Conservation (phyloP, 441 rosid species). For the Hura crepitans region DNA sequence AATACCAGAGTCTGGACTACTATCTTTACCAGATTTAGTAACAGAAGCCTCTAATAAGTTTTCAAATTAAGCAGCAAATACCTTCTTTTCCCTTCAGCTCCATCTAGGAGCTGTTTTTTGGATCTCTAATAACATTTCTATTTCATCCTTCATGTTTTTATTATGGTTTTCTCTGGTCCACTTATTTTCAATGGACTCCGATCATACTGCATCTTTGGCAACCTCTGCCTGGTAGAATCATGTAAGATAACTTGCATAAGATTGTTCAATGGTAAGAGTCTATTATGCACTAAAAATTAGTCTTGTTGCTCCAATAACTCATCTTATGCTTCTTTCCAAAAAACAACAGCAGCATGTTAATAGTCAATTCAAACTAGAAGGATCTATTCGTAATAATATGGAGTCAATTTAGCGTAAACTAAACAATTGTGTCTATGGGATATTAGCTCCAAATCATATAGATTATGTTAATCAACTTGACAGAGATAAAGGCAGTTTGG, state of each 20-base stretch:
- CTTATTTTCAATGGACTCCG: background rate
- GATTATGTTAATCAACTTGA: background rate
- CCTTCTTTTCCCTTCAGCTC: slow-evolving; percentile 1
- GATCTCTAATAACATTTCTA: background rate
- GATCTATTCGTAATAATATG: too few relatives aligned
- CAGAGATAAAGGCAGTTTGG: background rate
- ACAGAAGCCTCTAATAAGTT: background rate
- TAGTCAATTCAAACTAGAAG: too few relatives aligned
- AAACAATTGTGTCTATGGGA: too few relatives aligned
- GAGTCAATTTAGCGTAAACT: too few relatives aligned
- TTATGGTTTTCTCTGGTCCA: background rate
- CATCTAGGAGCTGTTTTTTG: slow-evolving; percentile 1
- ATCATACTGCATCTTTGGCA: background rate
- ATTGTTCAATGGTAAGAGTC: background rate
- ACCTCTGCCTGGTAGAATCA: background rate
- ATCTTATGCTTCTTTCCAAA: background rate
- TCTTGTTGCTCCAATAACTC: background rate
- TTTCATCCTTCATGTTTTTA: background rate
- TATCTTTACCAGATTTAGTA: too few relatives aligned
- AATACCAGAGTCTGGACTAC: background rate
- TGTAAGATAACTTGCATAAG: background rate
- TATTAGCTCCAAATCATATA: background rate
- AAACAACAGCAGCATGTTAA: too few relatives aligned
- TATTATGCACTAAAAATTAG: background rate
- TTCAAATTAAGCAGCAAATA: slow-evolving; percentile 1